phyloP scores from a whole-genome alignment of 495 filamentous ascomycete species.

The Echria macrotheca region DNA sequence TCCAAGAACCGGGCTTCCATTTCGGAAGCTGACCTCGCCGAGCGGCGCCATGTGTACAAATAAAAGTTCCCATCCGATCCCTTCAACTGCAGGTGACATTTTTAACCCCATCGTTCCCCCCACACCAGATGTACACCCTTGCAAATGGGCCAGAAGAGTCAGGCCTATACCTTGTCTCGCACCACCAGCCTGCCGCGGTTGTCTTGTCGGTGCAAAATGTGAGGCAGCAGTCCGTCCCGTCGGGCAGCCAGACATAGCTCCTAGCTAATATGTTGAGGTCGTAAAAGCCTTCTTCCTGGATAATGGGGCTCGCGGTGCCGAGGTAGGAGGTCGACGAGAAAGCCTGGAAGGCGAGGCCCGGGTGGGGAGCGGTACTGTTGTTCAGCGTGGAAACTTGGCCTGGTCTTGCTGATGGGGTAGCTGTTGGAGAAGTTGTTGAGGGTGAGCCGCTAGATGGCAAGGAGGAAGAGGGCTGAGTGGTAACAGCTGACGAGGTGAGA shows the following conservation, averaged over 20 bases:
- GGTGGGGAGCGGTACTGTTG: slow-evolving; percentile 12
- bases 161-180: slow-evolving; percentile 8
- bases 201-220: slow-evolving; percentile 21
- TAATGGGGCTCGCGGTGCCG: slow-evolving; percentile 12
- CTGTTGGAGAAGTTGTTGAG: too few species aligned
- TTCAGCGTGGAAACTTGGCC: too few species aligned
- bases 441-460: too few species aligned
- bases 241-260: slow-evolving; percentile 23
- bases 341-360: slow-evolving; percentile 21
- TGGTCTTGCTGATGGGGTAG: too few species aligned
- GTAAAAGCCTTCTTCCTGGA: slow-evolving; percentile 16
- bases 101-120: not conserved
- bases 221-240: slow-evolving; percentile 20
- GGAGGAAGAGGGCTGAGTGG: too few species aligned
- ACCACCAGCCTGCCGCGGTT: slow-evolving; percentile 12
- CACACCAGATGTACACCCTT: slow-evolving; percentile 25
- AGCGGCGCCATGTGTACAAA: too few species aligned
- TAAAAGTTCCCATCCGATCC: too few species aligned
- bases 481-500: too few species aligned
- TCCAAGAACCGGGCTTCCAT: too few species aligned
- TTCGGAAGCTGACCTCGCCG: too few species aligned
- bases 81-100: slow-evolving; percentile 12
- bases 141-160: slow-evolving; percentile 6
- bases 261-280: slow-evolving; percentile 14
- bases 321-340: slow-evolving; percentile 8